phyloP scores from a whole-genome alignment of 768 basidiomycete species.

The Naganishia vaughanmartiniae region DNA sequence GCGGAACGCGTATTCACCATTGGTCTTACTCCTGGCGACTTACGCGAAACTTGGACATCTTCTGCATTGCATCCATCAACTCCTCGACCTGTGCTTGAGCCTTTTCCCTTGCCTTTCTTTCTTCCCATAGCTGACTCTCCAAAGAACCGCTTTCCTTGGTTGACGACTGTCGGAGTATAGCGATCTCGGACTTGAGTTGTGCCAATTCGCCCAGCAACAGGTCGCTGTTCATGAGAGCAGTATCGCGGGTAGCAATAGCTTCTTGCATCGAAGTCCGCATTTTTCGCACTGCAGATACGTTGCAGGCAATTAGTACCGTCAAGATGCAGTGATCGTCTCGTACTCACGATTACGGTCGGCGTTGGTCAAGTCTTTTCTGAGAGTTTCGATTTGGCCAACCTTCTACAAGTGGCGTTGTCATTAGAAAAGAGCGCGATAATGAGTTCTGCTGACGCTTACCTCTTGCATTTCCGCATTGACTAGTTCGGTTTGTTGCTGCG shows the following conservation, averaged over 20 bases:
- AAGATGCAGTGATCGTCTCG: not conserved
- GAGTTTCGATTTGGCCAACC: not conserved
- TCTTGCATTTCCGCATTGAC: constrained; percentile 17
- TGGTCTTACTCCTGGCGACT: constrained; percentile 20
- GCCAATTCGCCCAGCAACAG: constrained; percentile 14
- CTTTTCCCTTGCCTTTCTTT: constrained; percentile 34
- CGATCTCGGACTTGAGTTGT: constrained; percentile 30
- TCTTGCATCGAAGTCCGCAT: constrained; percentile 25
- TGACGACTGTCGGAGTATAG: constrained; percentile 21
- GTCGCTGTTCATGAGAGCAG: constrained; percentile 3
- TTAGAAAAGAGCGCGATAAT: not conserved
- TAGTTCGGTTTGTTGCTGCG: not conserved
- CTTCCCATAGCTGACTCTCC: constrained; percentile 28
- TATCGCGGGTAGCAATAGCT: constrained; percentile 18
- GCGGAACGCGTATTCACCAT: not conserved
- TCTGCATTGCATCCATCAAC: constrained; percentile 40
- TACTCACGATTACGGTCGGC: constrained; percentile 20
- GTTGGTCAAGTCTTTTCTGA: constrained; percentile 13
- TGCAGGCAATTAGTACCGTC: not conserved
- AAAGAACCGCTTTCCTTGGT: constrained; percentile 28
- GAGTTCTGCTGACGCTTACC: not conserved
- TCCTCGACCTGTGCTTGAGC: constrained; percentile 45
- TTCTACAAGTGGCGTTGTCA: not conserved
- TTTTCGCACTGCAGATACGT: constrained; percentile 21
- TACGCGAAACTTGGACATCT: constrained; percentile 40